Percentiles rank a stretch among this genome's conserved stretches.
Evolutionary conservation across 1,284 basidiomycete genomes (phyloP).

Genomic region (Bothia castanella): DNA sequence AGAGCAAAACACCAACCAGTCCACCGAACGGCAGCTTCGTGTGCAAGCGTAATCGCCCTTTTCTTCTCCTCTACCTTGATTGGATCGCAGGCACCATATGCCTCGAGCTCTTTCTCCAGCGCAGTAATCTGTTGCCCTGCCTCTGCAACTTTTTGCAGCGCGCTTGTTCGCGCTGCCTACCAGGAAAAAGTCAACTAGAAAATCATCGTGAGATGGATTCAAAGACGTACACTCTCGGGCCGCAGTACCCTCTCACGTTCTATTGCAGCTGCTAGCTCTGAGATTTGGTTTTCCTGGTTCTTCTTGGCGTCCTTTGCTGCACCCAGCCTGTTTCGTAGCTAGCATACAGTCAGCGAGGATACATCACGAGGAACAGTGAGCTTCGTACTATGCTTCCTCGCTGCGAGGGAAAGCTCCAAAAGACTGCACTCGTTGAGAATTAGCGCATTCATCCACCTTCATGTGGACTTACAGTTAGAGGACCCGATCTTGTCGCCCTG

Average conservation of each 20-base stretch:
- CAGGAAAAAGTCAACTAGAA: background rate
- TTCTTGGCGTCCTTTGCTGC: slow-evolving; percentile 50
- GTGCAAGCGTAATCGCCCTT: slow-evolving; percentile 65
- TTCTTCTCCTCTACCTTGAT: slow-evolving; percentile 72
- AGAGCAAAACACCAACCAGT: slow-evolving; percentile 56
- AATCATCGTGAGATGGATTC: background rate
- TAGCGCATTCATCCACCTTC: slow-evolving; percentile 32
- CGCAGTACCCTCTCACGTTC: slow-evolving; percentile 54
- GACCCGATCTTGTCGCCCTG: slow-evolving; percentile 87
- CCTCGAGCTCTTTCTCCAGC: slow-evolving; percentile 66
- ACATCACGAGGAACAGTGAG: background rate
- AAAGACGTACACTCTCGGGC: slow-evolving; percentile 57
- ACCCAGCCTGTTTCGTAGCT: slow-evolving; percentile 63
- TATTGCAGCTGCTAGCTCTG: slow-evolving; percentile 44
- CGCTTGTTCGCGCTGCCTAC: slow-evolving; percentile 53
- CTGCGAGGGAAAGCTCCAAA: slow-evolving; percentile 90
- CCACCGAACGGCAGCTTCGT: slow-evolving; percentile 79
- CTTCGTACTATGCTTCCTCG: slow-evolving; percentile 65
- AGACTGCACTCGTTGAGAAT: slow-evolving; percentile 52
- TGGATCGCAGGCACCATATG: slow-evolving; percentile 82
- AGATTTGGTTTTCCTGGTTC: slow-evolving; percentile 45
- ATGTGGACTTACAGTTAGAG: slow-evolving; percentile 70
- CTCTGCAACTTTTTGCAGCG: slow-evolving; percentile 47
- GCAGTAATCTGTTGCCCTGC: slow-evolving; percentile 52
- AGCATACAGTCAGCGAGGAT: slow-evolving; percentile 10